phyloP scores from a whole-genome alignment of 805 yeast species.

The Komagataella mondaviorum region DNA sequence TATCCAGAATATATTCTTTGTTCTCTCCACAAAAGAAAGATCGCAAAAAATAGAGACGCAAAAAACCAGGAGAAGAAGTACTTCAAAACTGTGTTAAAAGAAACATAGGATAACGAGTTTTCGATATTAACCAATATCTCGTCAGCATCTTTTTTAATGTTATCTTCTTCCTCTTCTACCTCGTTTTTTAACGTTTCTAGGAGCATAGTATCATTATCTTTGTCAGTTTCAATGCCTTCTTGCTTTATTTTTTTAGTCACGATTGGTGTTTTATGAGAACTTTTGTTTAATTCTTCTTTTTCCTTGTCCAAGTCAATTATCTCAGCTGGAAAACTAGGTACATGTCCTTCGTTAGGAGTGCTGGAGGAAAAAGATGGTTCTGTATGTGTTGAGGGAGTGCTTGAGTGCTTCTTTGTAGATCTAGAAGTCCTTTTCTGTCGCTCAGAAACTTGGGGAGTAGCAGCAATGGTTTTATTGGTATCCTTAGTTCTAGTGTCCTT shows the following conservation, averaged over 20 bases:
- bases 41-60: neutral
- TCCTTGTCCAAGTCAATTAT: neutral
- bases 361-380: neutral
- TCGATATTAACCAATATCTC: slow-evolving; percentile 1
- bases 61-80: neutral
- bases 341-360: neutral
- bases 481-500: neutral
- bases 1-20: slow-evolving; percentile 54
- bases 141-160: slow-evolving; percentile 3
- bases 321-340: neutral
- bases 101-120: neutral
- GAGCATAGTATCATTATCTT: neutral
- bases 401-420: neutral
- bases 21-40: slow-evolving; percentile 22
- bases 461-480: neutral
- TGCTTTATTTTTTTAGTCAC: neutral
- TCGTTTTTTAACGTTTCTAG: slow-evolving; percentile 3
- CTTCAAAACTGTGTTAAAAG: slow-evolving; percentile 3
- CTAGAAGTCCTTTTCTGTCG: neutral
- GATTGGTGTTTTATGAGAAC: neutral
- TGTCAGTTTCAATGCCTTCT: neutral
- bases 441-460: neutral
- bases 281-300: neutral
- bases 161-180: slow-evolving; percentile 6
- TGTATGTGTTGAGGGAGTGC: neutral